A percentile compares a stretch with the other conserved stretches of the same genome.
Evolutionary conservation across 1,284 basidiomycete species (phyloP).

Genomic region (Athelia psychrophila): DNA sequence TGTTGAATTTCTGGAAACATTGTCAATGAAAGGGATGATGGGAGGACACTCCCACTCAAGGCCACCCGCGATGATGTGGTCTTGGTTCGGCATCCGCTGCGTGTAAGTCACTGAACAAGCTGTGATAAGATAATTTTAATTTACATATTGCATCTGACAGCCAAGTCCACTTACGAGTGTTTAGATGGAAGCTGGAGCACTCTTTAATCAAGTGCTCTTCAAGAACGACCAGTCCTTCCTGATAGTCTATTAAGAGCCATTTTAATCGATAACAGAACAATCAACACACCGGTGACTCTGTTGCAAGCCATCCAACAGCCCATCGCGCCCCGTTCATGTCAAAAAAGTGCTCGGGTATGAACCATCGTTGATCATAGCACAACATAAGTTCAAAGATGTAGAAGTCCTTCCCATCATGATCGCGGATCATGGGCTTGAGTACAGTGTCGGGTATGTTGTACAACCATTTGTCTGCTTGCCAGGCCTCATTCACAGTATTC

Average conservation of each 20-base stretch:
- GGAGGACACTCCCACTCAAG: neutral
- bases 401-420: neutral
- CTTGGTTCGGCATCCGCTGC: neutral
- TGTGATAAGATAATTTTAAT: no score
- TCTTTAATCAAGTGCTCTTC: neutral
- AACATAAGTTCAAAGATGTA: neutral
- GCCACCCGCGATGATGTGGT: neutral
- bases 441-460: neutral
- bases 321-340: neutral
- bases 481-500: no score
- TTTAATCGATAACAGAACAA: no score
- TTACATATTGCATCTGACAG: no score
- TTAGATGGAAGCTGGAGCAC: neutral
- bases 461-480: neutral
- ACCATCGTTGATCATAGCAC: neutral
- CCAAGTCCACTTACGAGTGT: neutral
- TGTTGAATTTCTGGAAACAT: constrained; percentile 28
- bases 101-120: neutral
- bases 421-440: neutral
- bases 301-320: neutral
- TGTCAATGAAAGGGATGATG: constrained; percentile 21
- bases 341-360: neutral
- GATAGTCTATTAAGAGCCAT: neutral
- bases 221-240: neutral
- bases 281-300: no score